Evolutionary conservation across 768 basidiomycete species (phyloP).

Genomic region (Russula emetica): DNA sequence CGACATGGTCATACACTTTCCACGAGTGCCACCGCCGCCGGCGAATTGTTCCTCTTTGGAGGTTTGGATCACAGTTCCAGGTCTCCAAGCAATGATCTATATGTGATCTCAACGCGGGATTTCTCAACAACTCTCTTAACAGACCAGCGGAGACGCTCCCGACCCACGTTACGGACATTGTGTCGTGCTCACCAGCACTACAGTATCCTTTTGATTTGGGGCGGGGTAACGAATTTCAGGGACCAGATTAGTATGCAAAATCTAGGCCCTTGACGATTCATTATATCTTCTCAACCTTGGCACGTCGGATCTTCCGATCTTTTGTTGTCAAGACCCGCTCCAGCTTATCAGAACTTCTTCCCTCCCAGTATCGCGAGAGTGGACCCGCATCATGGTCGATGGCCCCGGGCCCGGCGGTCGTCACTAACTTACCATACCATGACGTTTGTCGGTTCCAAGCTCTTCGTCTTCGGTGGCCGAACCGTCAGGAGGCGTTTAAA

Average conservation of each 20-base stretch:
- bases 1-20: constrained; percentile 93
- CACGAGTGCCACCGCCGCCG: constrained; percentile 62
- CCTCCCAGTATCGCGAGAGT: constrained; percentile 78
- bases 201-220: constrained; percentile 94
- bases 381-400: constrained; percentile 80
- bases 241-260: constrained; percentile 48
- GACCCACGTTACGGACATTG: constrained; percentile 87
- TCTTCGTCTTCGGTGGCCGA: constrained; percentile 95
- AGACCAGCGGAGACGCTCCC: constrained; percentile 86
- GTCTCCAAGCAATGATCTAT: constrained; percentile 83
- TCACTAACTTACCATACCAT: constrained; percentile 97
- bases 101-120: constrained; percentile 75
- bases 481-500: constrained; percentile 90
- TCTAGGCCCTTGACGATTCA: constrained; percentile 85
- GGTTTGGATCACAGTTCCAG: constrained; percentile 79
- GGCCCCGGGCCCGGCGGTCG: constrained; percentile 79
- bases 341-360: background rate
- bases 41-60: constrained; percentile 94
- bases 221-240: constrained; percentile 84
- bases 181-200: constrained; percentile 91
- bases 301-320: constrained; percentile 45
- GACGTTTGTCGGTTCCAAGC: constrained; percentile 84
- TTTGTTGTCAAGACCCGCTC: no score
- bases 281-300: constrained; percentile 92
- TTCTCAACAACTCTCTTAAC: constrained; percentile 72